phyloP scores from a whole-genome alignment of 2,329 filamentous ascomycete species.

The Cytospora paraplurivora region DNA sequence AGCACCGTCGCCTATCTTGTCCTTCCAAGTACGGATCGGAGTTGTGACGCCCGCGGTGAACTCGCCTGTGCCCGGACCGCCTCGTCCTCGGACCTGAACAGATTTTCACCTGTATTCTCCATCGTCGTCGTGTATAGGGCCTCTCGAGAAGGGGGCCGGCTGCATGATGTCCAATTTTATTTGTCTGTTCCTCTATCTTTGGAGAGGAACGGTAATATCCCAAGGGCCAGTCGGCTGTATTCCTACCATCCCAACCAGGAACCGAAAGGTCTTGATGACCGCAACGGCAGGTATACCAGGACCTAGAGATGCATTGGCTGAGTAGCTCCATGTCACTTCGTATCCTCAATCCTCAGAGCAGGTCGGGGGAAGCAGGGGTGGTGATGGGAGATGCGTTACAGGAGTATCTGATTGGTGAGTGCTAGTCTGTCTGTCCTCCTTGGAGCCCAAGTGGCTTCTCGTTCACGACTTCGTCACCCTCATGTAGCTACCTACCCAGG shows the following conservation, averaged over 20 bases:
- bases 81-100: neutral
- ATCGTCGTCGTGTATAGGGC: neutral
- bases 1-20: neutral
- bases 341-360: neutral
- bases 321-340: slow-evolving; percentile 1
- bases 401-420: neutral
- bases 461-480: neutral
- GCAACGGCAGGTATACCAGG: neutral
- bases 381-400: neutral
- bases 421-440: neutral
- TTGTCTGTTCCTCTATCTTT: no score
- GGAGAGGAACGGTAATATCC: neutral
- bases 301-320: neutral
- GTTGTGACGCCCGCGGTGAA: neutral
- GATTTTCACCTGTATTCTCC: neutral
- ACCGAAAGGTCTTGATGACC: neutral
- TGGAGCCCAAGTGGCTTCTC: neutral
- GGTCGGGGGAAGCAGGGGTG: neutral
- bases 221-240: slow-evolving; percentile 22
- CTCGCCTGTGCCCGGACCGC: neutral
- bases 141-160: neutral
- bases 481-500: neutral
- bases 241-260: slow-evolving; percentile 5
- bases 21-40: slow-evolving; percentile 1
- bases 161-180: neutral